These are phyloP conservation scores for Metschnikowia rubicola DNA, from an alignment of 805 yeast species.

Conservation along the genomic window DNA sequence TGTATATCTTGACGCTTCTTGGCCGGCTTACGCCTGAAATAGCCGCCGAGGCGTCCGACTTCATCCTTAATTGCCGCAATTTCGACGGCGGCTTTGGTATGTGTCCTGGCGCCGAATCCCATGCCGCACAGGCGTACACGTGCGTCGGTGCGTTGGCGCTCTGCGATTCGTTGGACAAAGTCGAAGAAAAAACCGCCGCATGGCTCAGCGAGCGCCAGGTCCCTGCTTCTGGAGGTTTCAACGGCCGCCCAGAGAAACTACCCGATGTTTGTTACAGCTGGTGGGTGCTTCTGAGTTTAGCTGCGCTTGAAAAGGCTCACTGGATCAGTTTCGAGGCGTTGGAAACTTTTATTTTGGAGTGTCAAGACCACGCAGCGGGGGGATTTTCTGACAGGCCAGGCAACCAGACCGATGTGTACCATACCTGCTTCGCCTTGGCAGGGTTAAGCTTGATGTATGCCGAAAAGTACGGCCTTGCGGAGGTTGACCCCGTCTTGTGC, in stretches of 20 bases:
- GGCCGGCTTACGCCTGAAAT: conserved; percentile 55
- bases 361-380: conserved; percentile 78
- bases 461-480: conserved; percentile 46
- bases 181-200: conserved; percentile 61
- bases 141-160: conserved; percentile 74
- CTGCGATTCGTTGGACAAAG: conserved; percentile 22
- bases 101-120: conserved; percentile 93
- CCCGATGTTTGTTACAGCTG: conserved; percentile 98
- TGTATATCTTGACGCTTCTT: conserved; percentile 68
- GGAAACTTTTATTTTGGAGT: conserved; percentile 60
- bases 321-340: conserved; percentile 75
- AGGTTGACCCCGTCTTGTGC: conserved; percentile 84
- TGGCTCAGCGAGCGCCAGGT: conserved; percentile 94
- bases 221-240: conserved; percentile 75
- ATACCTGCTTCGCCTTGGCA: conserved; percentile 85
- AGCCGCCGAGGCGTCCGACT: conserved; percentile 61
- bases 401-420: conserved; percentile 89
- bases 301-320: conserved; percentile 59
- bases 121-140: conserved; percentile 87
- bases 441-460: conserved; percentile 77
- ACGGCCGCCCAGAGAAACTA: conserved; percentile 92
- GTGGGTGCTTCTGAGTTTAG: conserved; percentile 87
- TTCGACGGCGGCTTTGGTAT: conserved; percentile 96
- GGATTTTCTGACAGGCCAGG: conserved; percentile 93
- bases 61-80: conserved; percentile 69